Conservation (phyloP, 140 eudicot species). For the Ambrosia hybrid region DNA sequence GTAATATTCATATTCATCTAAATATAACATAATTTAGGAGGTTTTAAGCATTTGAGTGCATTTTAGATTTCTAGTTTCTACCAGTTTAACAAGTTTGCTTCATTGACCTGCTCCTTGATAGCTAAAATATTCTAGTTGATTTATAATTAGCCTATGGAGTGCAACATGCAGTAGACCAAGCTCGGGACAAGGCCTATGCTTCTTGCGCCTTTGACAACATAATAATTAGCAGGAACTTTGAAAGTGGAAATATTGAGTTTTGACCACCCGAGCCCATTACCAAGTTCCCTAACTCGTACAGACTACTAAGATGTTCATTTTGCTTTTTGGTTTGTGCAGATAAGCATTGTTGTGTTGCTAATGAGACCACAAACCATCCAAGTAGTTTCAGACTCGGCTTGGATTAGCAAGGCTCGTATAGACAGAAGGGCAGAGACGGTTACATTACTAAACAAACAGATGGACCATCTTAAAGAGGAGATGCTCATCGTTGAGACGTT, state of each 20-base stretch:
- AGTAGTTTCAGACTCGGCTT: conserved; percentile 59
- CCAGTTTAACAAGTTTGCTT: neutral
- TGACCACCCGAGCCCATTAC: neutral
- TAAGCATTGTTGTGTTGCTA: conserved; percentile 77
- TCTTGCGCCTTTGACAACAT: too few relatives aligned
- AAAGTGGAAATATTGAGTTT: conserved; percentile 4
- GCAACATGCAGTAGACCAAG: too few relatives aligned
- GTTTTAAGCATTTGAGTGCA: neutral
- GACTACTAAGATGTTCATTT: neutral
- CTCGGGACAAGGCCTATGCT: too few relatives aligned
- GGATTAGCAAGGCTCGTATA: conserved; percentile 31
- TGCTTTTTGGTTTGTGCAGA: conserved; percentile 37
- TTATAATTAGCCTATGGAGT: neutral
- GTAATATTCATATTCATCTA: neutral
- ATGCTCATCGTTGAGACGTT: conserved; percentile 69
- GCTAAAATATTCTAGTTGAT: neutral
- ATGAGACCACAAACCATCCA: conserved; percentile 79
- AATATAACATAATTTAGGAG: neutral
- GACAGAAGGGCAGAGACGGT: conserved; percentile 49
- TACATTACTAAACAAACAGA: conserved; percentile 56
- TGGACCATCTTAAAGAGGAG: conserved; percentile 75
- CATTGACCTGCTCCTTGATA: neutral
- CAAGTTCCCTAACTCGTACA: neutral
- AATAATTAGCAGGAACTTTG: neutral
- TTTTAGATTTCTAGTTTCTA: conserved; percentile 1